phyloP scores from a whole-genome alignment of 805 yeast genomes.

The Naumovozyma dairenensis region DNA sequence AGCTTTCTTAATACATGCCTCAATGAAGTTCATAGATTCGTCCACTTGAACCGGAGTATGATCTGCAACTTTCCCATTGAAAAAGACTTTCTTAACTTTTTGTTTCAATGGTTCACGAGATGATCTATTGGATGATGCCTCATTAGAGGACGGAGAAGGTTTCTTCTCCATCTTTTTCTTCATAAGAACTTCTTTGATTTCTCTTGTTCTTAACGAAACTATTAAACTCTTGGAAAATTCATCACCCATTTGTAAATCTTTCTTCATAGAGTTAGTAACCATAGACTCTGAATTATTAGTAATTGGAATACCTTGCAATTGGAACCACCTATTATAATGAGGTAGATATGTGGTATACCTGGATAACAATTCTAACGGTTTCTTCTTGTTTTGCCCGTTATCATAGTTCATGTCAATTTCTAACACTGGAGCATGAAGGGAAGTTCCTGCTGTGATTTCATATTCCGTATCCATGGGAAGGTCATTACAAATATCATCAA shows the following conservation, averaged over 20 bases:
- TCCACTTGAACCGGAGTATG: constrained; percentile 13
- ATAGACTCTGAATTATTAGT: constrained; percentile 41
- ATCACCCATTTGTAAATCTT: constrained; percentile 31
- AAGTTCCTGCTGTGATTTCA: constrained; percentile 14
- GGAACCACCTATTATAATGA: constrained; percentile 28
- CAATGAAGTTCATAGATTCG: constrained; percentile 16
- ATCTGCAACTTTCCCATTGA: constrained; percentile 20
- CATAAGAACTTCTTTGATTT: constrained; percentile 29
- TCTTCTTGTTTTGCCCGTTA: constrained; percentile 4
- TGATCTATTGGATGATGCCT: neutral
- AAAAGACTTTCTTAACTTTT: constrained; percentile 21
- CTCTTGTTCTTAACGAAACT: constrained; percentile 31
- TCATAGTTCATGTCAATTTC: constrained; percentile 15
- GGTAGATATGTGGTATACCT: constrained; percentile 21
- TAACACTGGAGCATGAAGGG: constrained; percentile 20
- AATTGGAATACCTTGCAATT: constrained; percentile 45
- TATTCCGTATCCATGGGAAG: constrained; percentile 3
- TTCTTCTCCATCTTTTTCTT: constrained; percentile 10
- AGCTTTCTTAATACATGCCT: constrained; percentile 16
- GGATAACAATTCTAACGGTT: constrained; percentile 19
- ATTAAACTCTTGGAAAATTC: constrained; percentile 21
- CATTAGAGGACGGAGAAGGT: neutral
- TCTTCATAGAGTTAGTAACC: constrained; percentile 42
- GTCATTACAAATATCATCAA: constrained; percentile 13
- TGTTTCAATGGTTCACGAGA: constrained; percentile 13